Evolutionary conservation across 2,329 filamentous ascomycete species (phyloP), one percentile per base, ranked within the genome.

Genomic region (Arthrinium phaeospermum): DNA sequence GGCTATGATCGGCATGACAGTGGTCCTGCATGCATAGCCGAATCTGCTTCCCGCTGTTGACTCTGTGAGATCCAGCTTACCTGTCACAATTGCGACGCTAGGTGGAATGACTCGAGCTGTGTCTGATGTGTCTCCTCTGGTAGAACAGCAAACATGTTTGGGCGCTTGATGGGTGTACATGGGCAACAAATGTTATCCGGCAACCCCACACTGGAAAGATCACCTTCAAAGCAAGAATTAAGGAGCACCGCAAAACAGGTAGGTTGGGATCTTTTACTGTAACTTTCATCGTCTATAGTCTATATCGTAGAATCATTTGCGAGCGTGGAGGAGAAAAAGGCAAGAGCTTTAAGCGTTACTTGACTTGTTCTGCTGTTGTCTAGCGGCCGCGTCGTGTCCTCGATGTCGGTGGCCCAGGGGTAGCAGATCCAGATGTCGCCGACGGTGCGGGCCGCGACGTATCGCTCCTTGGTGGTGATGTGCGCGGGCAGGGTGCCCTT

Each of bases 361-460:
- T 68, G 79, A 78, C 47, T 77, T 75, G 61, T 81, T 80, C 37
- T 75, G 76, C 77, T 86, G 82, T 77, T 86, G 82, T 74, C 85
- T 85, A 24, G 94, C 93, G 72, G 92, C 81, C 73, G 85, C 84
- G 84, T 98, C 96, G 82, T 98, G 96, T 95, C 94, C 41, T 97
- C 94, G 80, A 98, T 98, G 81, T 98, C 94, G 46, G 85, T 92
- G 61, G 96, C 96, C 96, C 96, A 99, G 22, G 96, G 96, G 85
- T 99, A 99, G 88, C 94, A 97, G 82, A 98, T 98, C 96, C 96
- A 99, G 76, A 95, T 92, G 84, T 99, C 96, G n/a, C 89, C 90
- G 45, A 97, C 93, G 7, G 96, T 98, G 80, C 92, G 87, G 30
- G 96, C 94, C 30, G 96, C 96, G 76, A 93, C 84, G 85, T 99